Evolutionary conservation across 352 stramenopile genomes (phyloP).

Genomic region (Globisporangium spiculum): DNA sequence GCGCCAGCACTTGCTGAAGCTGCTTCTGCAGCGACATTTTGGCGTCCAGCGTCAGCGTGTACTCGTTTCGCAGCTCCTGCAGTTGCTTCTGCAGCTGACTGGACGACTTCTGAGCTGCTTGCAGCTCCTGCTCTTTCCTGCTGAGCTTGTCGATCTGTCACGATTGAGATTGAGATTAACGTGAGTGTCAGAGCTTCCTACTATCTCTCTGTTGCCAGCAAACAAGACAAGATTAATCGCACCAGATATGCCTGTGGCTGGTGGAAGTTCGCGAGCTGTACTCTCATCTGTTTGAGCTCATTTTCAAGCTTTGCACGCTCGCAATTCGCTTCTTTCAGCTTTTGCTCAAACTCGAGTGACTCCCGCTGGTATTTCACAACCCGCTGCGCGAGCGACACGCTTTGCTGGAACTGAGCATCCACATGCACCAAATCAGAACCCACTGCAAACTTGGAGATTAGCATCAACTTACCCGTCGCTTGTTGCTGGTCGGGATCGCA

Average conservation of each 20-base stretch:
- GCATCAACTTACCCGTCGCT: constrained; percentile 33
- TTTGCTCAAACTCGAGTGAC: constrained; percentile 35
- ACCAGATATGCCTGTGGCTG: constrained; percentile 79
- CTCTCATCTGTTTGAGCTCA: constrained; percentile 31
- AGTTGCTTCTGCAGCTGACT: constrained; percentile 37
- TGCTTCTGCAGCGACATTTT: constrained; percentile 58
- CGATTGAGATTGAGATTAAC: neutral
- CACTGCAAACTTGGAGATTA: too few species aligned
- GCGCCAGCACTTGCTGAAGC: constrained; percentile 61
- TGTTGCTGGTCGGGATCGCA: constrained; percentile 61
- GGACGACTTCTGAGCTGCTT: constrained; percentile 20
- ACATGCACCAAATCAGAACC: too few species aligned
- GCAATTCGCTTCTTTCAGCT: constrained; percentile 26
- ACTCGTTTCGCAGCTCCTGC: constrained; percentile 42
- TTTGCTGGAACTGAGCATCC: constrained; percentile 63
- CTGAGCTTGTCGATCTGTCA: constrained; percentile 66
- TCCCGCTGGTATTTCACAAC: constrained; percentile 68
- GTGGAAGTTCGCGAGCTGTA: constrained; percentile 47
- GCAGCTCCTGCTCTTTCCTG: constrained; percentile 42
- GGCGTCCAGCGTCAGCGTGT: constrained; percentile 29
- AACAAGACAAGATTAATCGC: neutral
- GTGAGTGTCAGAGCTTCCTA: neutral
- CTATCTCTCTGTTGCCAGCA: neutral
- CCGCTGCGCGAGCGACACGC: constrained; percentile 60
- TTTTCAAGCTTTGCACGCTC: constrained; percentile 32